Percentiles rank a stretch among this genome's conserved stretches.
phyloP scores from a whole-genome alignment of 2,329 filamentous ascomycete genomes.

The Parastagonospora nodorum region DNA sequence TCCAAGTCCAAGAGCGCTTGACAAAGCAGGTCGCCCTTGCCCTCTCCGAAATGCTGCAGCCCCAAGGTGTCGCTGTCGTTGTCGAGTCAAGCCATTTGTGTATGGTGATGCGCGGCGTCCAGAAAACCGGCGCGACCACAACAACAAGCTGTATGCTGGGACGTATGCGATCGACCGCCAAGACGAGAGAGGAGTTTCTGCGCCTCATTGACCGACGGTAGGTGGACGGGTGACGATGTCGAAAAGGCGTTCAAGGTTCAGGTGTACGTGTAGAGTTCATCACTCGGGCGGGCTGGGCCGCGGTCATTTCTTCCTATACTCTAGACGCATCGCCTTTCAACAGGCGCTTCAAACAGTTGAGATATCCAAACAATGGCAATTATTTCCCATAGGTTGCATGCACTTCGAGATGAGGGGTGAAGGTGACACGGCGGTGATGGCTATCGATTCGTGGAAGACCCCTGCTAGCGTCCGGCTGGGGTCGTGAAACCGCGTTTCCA shows the following conservation, averaged over 20 bases:
- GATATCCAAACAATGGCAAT: slow-evolving; percentile 4
- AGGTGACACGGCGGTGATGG: neutral
- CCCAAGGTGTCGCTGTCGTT: slow-evolving; percentile 93
- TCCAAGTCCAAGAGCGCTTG: slow-evolving; percentile 95
- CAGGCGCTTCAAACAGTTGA: slow-evolving; percentile 23
- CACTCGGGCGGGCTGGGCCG: slow-evolving; percentile 25
- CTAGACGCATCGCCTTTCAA: slow-evolving; percentile 36
- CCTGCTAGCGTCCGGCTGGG: slow-evolving; percentile 5
- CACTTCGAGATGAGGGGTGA: neutral
- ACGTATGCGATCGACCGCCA: slow-evolving; percentile 88
- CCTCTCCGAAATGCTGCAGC: slow-evolving; percentile 88
- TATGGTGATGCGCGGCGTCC: slow-evolving; percentile 99
- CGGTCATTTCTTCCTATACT: slow-evolving; percentile 19
- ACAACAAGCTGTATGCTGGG: slow-evolving; percentile 98
- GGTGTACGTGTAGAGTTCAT: slow-evolving; percentile 30
- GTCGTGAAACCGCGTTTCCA: slow-evolving; percentile 15
- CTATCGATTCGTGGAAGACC: slow-evolving; percentile 6
- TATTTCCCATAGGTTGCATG: neutral
- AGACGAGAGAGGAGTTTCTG: slow-evolving; percentile 94
- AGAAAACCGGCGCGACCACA: slow-evolving; percentile 85
- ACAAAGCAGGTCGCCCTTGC: slow-evolving; percentile 96
- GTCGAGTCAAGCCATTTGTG: slow-evolving; percentile 97
- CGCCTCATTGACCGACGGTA: slow-evolving; percentile 62
- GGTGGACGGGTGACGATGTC: neutral
- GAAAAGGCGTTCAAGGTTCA: neutral